Evolutionary conservation across 371 early-diverging fungal genomes (phyloP), one percentile per base, ranked within the genome.

Genomic region (Saksenaea oblongispora): DNA sequence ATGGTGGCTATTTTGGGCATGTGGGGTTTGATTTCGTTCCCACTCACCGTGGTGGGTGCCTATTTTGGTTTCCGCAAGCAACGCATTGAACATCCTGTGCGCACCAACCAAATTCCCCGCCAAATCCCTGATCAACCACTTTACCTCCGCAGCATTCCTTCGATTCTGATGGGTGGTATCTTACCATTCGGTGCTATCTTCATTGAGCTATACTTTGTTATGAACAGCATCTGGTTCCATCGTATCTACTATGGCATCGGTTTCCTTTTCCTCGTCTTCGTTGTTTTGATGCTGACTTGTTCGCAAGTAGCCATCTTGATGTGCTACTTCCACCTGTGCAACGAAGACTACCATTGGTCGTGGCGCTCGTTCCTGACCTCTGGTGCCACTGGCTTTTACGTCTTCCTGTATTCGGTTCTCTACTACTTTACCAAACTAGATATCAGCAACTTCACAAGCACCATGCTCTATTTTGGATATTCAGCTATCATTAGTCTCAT

Each of bases 321-420:
- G 78, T 86, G 88, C 31, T 96, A 94, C 75, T 91, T 96, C 83
- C 89, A 91, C 61, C 84, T 95, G 22, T 92, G 94, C 71, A 78
- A 92, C 2, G 97, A 97, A 76, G 93, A 95, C 71, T 95, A 95
- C 68, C 84, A 87, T 61, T 95, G 97, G 98, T 88, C 88, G 69
- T 97, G 98, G 98, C 82, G 94, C 31, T 85, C 97, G 1, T 95
- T 95, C 78, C 75, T 94, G 54, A 93, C 94, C 3, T 82, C 89
- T 0, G 98, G 94, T 5, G 86, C 93, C 14, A 87, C 90, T 8
- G 93, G 91, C 1, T 70, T 93, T 42, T 96, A 97, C 71, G 89
- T 95, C 34, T 92, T 94, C 69, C 56, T 91, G 57, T 95, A 94
- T 75, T 85, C 90, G 34, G 75, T 88, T 22, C 59, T 92, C 59